phyloP scores from a whole-genome alignment of 805 yeast genomes.

The Saitoella complicata region DNA sequence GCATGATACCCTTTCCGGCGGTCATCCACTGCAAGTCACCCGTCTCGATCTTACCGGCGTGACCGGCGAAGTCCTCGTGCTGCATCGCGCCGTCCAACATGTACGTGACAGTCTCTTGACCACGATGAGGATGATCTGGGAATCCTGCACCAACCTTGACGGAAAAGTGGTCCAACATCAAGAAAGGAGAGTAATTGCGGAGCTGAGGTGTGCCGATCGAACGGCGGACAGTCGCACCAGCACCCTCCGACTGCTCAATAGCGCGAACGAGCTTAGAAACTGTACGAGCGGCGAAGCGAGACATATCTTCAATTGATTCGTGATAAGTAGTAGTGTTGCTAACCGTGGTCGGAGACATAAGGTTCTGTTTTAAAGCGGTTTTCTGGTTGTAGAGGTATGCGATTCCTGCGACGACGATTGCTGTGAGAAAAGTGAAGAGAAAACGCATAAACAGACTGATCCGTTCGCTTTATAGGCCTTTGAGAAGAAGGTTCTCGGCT shows the following conservation, averaged over 20 bases:
- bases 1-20: slow-evolving; percentile 77
- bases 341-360: too few relatives aligned
- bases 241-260: slow-evolving; percentile 65
- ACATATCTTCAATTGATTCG: too few relatives aligned
- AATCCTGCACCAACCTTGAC: slow-evolving; percentile 50
- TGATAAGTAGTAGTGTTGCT: too few relatives aligned
- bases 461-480: too few relatives aligned
- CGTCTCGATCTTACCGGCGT: slow-evolving; percentile 55
- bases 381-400: too few relatives aligned
- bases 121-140: slow-evolving; percentile 72
- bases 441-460: too few relatives aligned
- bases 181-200: slow-evolving; percentile 67
- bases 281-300: slow-evolving; percentile 20
- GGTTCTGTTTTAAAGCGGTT: too few relatives aligned
- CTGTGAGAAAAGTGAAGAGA: too few relatives aligned
- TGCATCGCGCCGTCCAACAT: slow-evolving; percentile 50
- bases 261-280: slow-evolving; percentile 40
- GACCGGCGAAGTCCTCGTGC: slow-evolving; percentile 77
- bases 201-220: slow-evolving; percentile 53
- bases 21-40: slow-evolving; percentile 92
- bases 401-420: too few relatives aligned
- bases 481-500: too few relatives aligned
- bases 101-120: slow-evolving; percentile 66
- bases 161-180: slow-evolving; percentile 66
- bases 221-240: slow-evolving; percentile 72